Evolutionary conservation across 2,329 filamentous ascomycete genomes (phyloP), one percentile per base, ranked within the genome.

Genomic region (Alternaria triticimaculans): DNA sequence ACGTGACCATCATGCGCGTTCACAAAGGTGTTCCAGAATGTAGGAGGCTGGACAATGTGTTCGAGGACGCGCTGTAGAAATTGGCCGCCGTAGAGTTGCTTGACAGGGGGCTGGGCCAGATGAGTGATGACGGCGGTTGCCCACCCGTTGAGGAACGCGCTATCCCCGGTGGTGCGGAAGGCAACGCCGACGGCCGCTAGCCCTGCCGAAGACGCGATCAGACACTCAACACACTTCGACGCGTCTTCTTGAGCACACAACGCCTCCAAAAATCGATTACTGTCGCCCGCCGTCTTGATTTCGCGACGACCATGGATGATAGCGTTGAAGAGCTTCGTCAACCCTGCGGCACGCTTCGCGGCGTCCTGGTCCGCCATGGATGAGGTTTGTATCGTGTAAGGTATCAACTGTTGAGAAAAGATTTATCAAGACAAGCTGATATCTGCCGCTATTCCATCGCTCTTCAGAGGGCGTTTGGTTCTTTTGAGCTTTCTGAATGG

Each of bases 11-110:
- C 45, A 28, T 78, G 70, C 5, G 74, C 72, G 0, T 76, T 63
- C 18, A 85, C 44, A 2, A 88, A 69, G 0, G 82, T 80, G 15
- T 82, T 80, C 88, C 88, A 90, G 12, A 89, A 80, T 0, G 84
- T 85, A 0, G 84, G 83, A 0, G 88, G 88, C 2, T 86, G 78
- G 2, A 86, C 74, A 3, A 89, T 77, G 1, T 78, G 76, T 0
- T 80, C 63, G 2, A 89, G 71, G 3, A 89, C 51, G 14, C 82
- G 77, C 30, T 80, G 76, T 3, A 89, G 76, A 43, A 87, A 81
- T 12, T 83, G 78, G 0, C 87, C 87, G 55, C 82, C 81, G 58
- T 81, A 84, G 3, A 88, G 70, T 26, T 82, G 76, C 63, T 86
- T 86, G 49, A 89, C 67, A 0, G 68, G 73, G 2, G 84, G 82